These are phyloP conservation scores for Aspergillus phoenicis DNA, from an alignment of 2,329 filamentous ascomycete species.

Conservation along the genomic window DNA sequence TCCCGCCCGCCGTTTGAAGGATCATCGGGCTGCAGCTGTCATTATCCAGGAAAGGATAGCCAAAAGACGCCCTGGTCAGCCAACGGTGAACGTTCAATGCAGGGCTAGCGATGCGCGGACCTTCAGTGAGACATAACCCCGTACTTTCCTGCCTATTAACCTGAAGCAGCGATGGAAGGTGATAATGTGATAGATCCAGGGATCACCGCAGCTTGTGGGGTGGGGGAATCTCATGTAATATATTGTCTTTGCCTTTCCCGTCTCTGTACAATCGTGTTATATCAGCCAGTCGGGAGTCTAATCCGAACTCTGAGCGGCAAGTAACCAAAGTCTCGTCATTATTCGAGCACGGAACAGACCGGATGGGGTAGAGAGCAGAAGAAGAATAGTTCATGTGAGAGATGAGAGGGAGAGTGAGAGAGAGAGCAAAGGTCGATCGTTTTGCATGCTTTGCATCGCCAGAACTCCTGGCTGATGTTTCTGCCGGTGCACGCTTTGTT, in stretches of 20 bases:
- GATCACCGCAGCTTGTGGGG: conserved; percentile 5
- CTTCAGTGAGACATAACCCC: not conserved
- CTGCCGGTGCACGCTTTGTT: not conserved
- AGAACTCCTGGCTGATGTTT: not conserved
- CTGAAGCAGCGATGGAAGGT: conserved; percentile 18
- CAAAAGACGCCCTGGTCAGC: not conserved
- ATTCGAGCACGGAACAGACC: not conserved
- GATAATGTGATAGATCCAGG: conserved; percentile 22
- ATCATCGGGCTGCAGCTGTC: conserved; percentile 21
- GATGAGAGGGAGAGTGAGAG: too few species aligned
- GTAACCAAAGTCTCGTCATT: not conserved
- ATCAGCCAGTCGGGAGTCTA: not conserved
- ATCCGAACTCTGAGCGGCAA: not conserved
- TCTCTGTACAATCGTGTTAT: not conserved
- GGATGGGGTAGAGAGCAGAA: not conserved
- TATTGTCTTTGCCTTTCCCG: not conserved
- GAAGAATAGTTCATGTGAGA: too few species aligned
- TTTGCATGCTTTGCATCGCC: too few species aligned
- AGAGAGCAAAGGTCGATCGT: too few species aligned
- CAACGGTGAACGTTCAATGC: conserved; percentile 9
- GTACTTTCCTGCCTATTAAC: conserved; percentile 3
- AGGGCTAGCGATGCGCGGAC: conserved; percentile 7
- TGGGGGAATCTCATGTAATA: not conserved
- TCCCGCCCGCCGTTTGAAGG: conserved; percentile 15
- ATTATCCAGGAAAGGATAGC: conserved; percentile 2